Evolutionary conservation across 2,329 filamentous ascomycete genomes (phyloP).

Genomic region (Ascochyta koolunga): DNA sequence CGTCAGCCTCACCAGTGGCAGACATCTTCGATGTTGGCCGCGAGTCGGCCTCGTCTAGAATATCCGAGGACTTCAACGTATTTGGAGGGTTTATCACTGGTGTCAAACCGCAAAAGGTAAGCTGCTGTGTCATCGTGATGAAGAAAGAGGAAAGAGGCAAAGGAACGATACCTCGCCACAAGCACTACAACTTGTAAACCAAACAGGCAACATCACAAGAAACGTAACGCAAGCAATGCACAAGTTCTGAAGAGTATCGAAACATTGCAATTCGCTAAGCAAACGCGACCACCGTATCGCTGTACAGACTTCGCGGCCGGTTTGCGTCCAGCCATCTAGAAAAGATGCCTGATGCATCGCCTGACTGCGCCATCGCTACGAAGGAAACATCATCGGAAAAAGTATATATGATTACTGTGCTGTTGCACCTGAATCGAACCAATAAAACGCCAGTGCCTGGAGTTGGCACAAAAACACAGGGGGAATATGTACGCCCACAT

Average conservation of each 20-base stretch:
- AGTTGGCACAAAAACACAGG: slow-evolving; percentile 15
- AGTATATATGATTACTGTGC: slow-evolving; percentile 11
- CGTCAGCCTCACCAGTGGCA: too few relatives aligned
- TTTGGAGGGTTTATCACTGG: too few relatives aligned
- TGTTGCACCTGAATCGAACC: slow-evolving; percentile 4
- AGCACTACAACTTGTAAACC: too few relatives aligned
- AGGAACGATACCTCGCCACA: too few relatives aligned
- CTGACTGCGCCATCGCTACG: background rate
- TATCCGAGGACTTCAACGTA: too few relatives aligned
- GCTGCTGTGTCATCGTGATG: too few relatives aligned
- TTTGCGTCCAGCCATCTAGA: background rate
- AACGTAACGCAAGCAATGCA: too few relatives aligned
- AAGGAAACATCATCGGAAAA: background rate
- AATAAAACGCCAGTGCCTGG: slow-evolving; percentile 20
- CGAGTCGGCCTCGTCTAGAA: too few relatives aligned
- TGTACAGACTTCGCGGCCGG: background rate
- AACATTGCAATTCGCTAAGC: background rate
- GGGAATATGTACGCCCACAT: slow-evolving; percentile 23
- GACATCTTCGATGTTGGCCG: too few relatives aligned
- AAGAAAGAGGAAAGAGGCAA: too few relatives aligned
- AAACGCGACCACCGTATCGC: background rate
- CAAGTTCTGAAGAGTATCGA: background rate
- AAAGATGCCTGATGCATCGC: background rate
- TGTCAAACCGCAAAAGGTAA: too few relatives aligned
- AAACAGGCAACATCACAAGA: too few relatives aligned